phyloP scores from a whole-genome alignment of 192 early-diverging fungal genomes.

The Backusella westeae region DNA sequence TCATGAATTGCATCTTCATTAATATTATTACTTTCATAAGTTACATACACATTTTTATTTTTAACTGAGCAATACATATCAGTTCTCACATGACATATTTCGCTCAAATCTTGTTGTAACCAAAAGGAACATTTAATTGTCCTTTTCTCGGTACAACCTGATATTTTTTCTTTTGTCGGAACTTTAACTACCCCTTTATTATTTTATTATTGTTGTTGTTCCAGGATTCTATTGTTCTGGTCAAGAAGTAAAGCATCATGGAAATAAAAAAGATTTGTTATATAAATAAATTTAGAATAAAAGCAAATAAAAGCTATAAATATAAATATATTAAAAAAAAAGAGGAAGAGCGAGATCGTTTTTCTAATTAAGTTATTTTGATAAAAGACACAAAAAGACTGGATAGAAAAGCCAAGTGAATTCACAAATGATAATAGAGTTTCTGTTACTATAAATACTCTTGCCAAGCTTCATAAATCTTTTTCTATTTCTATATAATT shows the following conservation, averaged over 20 bases:
- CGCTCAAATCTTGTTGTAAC: neutral
- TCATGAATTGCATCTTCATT: neutral
- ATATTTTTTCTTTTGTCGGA: neutral
- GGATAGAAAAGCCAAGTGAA: neutral
- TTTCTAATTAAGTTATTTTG: neutral
- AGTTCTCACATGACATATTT: neutral
- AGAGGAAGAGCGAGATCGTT: neutral
- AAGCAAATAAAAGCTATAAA: neutral
- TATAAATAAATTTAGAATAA: neutral
- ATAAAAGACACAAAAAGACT: neutral
- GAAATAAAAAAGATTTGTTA: neutral
- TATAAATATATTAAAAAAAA: neutral
- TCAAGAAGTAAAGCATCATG: neutral
- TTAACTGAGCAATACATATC: neutral
- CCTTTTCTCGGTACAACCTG: neutral
- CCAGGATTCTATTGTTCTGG: neutral
- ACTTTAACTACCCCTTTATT: neutral
- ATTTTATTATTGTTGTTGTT: neutral
- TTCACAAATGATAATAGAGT: neutral
- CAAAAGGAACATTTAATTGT: neutral
- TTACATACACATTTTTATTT: neutral
- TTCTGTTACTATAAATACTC: slow-evolving; percentile 1
- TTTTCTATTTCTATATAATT: neutral
- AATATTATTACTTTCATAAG: neutral
- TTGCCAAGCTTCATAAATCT: neutral